A percentile compares a stretch with the other conserved stretches of the same genome.
Evolutionary conservation across 139 green algal species (phyloP).

Genomic region (Chlorella sp.): DNA sequence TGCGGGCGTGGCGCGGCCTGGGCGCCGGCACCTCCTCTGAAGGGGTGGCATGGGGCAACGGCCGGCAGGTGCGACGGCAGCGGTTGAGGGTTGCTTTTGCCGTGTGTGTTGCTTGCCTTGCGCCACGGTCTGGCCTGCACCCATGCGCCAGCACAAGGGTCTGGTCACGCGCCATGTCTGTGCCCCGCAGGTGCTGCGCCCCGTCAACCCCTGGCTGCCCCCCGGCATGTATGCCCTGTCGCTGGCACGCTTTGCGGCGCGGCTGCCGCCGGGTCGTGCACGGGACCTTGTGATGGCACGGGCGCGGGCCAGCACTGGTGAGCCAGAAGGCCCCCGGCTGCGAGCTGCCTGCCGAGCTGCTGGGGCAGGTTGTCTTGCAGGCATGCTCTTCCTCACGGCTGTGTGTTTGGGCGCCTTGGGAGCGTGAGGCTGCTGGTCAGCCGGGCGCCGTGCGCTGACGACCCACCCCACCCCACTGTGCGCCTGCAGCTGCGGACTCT

Average conservation of each 20-base stretch:
- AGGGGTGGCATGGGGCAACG: slow-evolving; percentile 14
- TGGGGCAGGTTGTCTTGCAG: not conserved
- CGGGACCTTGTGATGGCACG: slow-evolving; percentile 19
- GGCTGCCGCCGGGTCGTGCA: slow-evolving; percentile 16
- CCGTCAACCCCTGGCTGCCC: slow-evolving; percentile 1
- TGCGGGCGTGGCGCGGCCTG: slow-evolving; percentile 15
- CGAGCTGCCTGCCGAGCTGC: not conserved
- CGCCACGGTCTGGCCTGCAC: no score
- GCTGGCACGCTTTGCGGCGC: slow-evolving; percentile 35
- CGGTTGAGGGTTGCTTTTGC: no score
- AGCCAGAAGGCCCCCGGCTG: not conserved
- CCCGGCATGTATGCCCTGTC: slow-evolving; percentile 25
- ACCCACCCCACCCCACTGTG: no score
- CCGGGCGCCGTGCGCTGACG: not conserved
- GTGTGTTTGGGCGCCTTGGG: not conserved
- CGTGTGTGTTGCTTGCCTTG: no score
- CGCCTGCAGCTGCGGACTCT: not conserved
- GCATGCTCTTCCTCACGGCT: not conserved
- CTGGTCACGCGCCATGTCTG: no score
- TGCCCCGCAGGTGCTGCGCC: slow-evolving; percentile 24
- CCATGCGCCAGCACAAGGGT: no score
- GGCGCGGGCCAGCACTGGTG: slow-evolving; percentile 28
- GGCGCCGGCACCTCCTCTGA: slow-evolving; percentile 12
- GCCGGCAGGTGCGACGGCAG: slow-evolving; percentile 6
- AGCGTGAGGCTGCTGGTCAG: no score